Conservation (phyloP, 179 eudicot species). For the Silene noctiflora region DNA sequence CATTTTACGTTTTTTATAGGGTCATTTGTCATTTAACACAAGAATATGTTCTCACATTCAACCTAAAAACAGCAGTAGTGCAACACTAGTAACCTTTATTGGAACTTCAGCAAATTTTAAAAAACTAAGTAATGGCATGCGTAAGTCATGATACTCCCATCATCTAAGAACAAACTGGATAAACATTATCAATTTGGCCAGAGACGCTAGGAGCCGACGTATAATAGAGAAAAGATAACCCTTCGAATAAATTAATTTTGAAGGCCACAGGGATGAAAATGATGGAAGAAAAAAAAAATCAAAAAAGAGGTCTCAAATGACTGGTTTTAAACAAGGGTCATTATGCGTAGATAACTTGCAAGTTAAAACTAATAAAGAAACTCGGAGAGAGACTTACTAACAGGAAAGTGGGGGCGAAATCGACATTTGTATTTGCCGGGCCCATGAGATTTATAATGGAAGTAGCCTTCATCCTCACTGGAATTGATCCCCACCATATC, state of each 20-base stretch:
- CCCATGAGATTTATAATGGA: slow-evolving; percentile 48
- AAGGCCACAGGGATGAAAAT: slow-evolving; percentile 19
- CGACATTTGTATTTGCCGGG: slow-evolving; percentile 31
- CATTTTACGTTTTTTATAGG: background rate
- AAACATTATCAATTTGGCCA: slow-evolving; percentile 18
- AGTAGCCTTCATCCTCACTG: slow-evolving; percentile 71
- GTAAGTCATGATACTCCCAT: slow-evolving; percentile 4
- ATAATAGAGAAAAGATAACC: slow-evolving; percentile 17
- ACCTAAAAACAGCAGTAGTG: background rate
- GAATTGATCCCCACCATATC: slow-evolving; percentile 45
- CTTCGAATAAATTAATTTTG: slow-evolving; percentile 15
- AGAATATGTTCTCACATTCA: background rate
- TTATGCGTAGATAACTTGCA: slow-evolving; percentile 19
- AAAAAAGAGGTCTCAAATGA: slow-evolving; percentile 19
- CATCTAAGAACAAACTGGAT: slow-evolving; percentile 16
- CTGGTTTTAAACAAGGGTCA: slow-evolving; percentile 21
- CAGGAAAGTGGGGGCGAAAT: slow-evolving; percentile 30
- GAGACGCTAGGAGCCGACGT: slow-evolving; percentile 7
- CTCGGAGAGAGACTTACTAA: slow-evolving; percentile 34
- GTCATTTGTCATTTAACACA: background rate
- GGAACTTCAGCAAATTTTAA: slow-evolving; percentile 1
- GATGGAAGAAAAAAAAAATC: slow-evolving; percentile 14
- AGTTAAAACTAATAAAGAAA: slow-evolving; percentile 24
- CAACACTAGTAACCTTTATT: background rate
- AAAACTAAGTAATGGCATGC: background rate